Conservation (phyloP, 176 grass and related monocot genomes). For the Aegilops bicornis region DNA sequence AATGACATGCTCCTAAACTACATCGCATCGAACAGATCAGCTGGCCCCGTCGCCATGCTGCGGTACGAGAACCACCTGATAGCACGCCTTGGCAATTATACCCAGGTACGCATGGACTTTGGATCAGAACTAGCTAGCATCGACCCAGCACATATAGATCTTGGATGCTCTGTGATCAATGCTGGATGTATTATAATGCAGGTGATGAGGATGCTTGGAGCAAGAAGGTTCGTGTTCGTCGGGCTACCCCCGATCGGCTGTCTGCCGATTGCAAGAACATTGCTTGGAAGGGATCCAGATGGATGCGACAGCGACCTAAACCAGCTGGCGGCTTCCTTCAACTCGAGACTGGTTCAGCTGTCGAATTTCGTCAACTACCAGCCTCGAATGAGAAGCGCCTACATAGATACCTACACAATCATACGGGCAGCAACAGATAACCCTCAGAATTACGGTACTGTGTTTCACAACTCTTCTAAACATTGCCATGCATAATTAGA, state of each 20-base stretch:
- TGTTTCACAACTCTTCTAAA: neutral
- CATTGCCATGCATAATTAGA: neutral
- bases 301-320: slow-evolving; percentile 54
- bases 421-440: slow-evolving; percentile 40
- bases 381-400: slow-evolving; percentile 29
- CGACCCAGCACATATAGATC: rapidly evolving
- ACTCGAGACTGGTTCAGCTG: slow-evolving; percentile 43
- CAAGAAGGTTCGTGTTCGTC: slow-evolving; percentile 51
- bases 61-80: slow-evolving; percentile 56
- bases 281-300: slow-evolving; percentile 36
- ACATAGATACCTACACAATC: slow-evolving; percentile 52
- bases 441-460: slow-evolving; percentile 48
- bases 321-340: slow-evolving; percentile 56
- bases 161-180: neutral
- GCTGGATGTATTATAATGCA: neutral
- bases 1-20: slow-evolving; percentile 52
- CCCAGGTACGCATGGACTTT: slow-evolving; percentile 32
- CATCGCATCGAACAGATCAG: slow-evolving; percentile 35
- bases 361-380: slow-evolving; percentile 34
- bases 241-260: slow-evolving; percentile 64
- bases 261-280: slow-evolving; percentile 50
- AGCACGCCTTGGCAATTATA: slow-evolving; percentile 44
- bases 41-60: neutral
- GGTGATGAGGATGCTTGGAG: slow-evolving; percentile 64
- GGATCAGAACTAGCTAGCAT: neutral